phyloP scores from a whole-genome alignment of 2,329 filamentous ascomycete species.

The Onygenales sp. region DNA sequence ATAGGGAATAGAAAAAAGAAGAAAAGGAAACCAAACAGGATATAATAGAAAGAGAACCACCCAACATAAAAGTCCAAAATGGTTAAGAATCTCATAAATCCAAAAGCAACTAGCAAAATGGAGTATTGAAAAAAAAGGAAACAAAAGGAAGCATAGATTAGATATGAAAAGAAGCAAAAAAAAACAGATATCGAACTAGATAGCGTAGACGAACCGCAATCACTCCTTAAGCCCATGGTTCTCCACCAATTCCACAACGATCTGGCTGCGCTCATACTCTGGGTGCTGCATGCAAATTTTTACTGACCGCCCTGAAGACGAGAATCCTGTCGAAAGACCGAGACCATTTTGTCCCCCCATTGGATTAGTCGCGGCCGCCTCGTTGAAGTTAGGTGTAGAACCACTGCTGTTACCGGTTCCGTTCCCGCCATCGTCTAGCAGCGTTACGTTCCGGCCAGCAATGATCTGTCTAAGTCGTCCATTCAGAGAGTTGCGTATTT shows the following conservation, averaged over 20 bases:
- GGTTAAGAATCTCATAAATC: too few relatives aligned
- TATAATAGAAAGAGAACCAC: too few relatives aligned
- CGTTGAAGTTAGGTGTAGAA: constrained; percentile 9
- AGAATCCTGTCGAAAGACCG: constrained; percentile 23
- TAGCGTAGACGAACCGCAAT: neutral
- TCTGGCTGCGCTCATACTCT: constrained; percentile 70
- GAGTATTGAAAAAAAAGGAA: too few relatives aligned
- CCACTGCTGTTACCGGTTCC: constrained; percentile 29
- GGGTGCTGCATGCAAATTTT: constrained; percentile 96
- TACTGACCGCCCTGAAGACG: constrained; percentile 55
- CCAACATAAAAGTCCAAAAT: too few relatives aligned
- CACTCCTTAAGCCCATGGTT: constrained; percentile 69
- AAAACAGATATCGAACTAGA: too few relatives aligned
- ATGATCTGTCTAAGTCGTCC: constrained; percentile 90
- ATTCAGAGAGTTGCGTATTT: constrained; percentile 94
- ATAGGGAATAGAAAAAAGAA: too few relatives aligned
- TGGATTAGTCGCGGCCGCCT: constrained; percentile 16
- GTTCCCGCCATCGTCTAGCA: constrained; percentile 70
- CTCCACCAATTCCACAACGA: constrained; percentile 83
- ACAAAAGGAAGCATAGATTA: too few relatives aligned
- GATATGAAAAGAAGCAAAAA: too few relatives aligned
- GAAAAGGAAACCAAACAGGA: too few relatives aligned
- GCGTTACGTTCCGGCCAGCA: constrained; percentile 77
- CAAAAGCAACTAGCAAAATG: too few relatives aligned
- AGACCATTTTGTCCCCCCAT: constrained; percentile 23